A percentile compares a stretch with the other conserved stretches of the same genome.
Evolutionary conservation across 2,329 filamentous ascomycete genomes (phyloP).

Genomic region (Chrysosporium queenslandicum): DNA sequence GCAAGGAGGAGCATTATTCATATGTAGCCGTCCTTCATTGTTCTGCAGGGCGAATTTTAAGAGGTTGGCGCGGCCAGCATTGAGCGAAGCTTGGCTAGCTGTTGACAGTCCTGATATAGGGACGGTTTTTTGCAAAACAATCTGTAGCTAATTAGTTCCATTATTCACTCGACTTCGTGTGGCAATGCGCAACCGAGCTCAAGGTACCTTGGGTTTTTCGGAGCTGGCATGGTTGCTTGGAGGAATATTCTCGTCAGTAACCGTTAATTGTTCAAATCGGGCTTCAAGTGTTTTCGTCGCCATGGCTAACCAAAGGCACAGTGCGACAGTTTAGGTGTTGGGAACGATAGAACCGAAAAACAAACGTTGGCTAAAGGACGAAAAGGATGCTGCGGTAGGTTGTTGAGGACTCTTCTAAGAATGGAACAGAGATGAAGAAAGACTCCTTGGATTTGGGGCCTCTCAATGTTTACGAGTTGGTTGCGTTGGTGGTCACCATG

Average conservation of each 20-base stretch:
- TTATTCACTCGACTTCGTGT: background rate
- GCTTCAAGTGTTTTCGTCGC: constrained; percentile 69
- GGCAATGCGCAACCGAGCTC: background rate
- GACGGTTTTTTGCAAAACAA: constrained; percentile 1
- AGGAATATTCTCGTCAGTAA: constrained; percentile 76
- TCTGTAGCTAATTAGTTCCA: background rate
- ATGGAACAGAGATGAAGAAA: background rate
- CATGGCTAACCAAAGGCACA: constrained; percentile 41
- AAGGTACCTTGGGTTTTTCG: constrained; percentile 66
- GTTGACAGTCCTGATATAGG: constrained; percentile 3
- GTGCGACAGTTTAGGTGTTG: background rate
- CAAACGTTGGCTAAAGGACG: too few relatives aligned
- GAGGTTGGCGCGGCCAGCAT: constrained; percentile 62
- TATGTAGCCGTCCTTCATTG: constrained; percentile 32
- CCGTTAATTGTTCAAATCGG: constrained; percentile 79
- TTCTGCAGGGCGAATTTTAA: constrained; percentile 78
- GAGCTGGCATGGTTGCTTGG: constrained; percentile 46
- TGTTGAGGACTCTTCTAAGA: too few relatives aligned
- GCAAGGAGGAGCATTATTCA: constrained; percentile 56
- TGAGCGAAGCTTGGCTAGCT: constrained; percentile 34
- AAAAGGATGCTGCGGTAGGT: too few relatives aligned
- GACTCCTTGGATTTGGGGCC: background rate
- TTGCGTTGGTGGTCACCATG: background rate
- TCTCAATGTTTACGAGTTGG: constrained; percentile 10
- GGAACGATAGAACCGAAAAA: background rate